These are phyloP conservation scores for Trichoderma hamatum DNA, from an alignment of 2,329 filamentous ascomycete species.

Conservation along the genomic window DNA sequence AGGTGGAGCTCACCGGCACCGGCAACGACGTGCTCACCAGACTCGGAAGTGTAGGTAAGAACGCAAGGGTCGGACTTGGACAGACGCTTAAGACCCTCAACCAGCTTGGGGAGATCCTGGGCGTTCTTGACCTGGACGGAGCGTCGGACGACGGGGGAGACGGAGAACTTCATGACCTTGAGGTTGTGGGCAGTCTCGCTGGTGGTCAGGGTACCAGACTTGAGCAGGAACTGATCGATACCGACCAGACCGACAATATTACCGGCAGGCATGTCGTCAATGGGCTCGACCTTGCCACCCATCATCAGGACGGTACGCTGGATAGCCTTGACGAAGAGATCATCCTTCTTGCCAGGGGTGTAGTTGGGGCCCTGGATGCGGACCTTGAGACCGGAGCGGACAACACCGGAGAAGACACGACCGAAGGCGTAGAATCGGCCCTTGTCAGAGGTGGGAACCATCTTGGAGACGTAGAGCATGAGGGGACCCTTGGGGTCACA, in stretches of 20 bases:
- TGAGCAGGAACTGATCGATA: slow-evolving; percentile 99
- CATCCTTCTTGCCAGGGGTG: slow-evolving; percentile 95
- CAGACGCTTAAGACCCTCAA: slow-evolving; percentile 99
- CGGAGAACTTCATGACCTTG: slow-evolving; percentile 99
- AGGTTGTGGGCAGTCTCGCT: slow-evolving; percentile 98
- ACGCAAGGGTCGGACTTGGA: slow-evolving; percentile 99
- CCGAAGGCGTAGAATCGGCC: slow-evolving; percentile 99
- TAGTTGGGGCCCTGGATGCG: slow-evolving; percentile 99
- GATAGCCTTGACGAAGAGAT: slow-evolving; percentile 98
- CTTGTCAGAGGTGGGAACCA: slow-evolving; percentile 99
- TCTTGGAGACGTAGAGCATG: slow-evolving; percentile 99
- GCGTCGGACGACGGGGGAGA: slow-evolving; percentile 96
- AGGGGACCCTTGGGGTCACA: slow-evolving; percentile 97
- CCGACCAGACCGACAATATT: slow-evolving; percentile 99
- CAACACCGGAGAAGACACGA: slow-evolving; percentile 99
- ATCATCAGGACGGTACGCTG: slow-evolving; percentile 99
- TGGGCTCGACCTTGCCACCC: slow-evolving; percentile 98
- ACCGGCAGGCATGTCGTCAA: slow-evolving; percentile 97
- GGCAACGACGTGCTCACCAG: slow-evolving; percentile 98
- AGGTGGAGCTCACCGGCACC: slow-evolving; percentile 99
- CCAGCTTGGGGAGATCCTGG: slow-evolving; percentile 98
- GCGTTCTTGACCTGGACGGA: slow-evolving; percentile 99
- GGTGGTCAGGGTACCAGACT: slow-evolving; percentile 99
- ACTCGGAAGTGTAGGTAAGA: slow-evolving; percentile 83
- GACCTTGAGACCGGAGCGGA: slow-evolving; percentile 97